phyloP scores from a whole-genome alignment of 371 early-diverging fungal genomes.

The Spraguea lophii region DNA sequence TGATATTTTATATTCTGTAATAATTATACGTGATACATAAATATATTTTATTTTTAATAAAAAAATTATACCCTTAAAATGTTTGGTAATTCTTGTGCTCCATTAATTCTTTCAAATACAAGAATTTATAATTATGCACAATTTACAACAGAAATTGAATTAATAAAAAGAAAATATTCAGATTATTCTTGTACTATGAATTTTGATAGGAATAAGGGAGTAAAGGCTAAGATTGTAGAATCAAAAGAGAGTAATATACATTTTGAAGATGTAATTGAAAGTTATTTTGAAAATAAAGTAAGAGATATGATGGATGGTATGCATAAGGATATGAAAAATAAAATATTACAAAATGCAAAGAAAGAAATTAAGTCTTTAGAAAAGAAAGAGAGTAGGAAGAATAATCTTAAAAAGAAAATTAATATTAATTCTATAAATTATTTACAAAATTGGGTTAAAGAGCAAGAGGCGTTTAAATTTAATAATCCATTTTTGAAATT shows the following conservation, averaged over 20 bases:
- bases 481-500: conserved; percentile 21
- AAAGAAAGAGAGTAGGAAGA: conserved; percentile 12
- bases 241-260: not conserved
- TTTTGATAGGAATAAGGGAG: not conserved
- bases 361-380: conserved; percentile 8
- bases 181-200: too few relatives aligned
- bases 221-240: conserved; percentile 3
- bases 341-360: too few relatives aligned
- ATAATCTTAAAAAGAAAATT: not conserved
- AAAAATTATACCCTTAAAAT: too few relatives aligned
- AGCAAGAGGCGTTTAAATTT: conserved; percentile 12
- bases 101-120: too few relatives aligned
- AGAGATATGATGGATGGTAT: too few relatives aligned
- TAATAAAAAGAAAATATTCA: conserved; percentile 19
- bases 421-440: not conserved
- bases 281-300: conserved; percentile 27
- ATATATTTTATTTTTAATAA: too few relatives aligned
- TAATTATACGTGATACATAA: too few relatives aligned
- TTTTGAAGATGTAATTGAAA: conserved; percentile 4
- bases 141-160: conserved; percentile 11
- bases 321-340: too few relatives aligned
- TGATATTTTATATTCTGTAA: too few relatives aligned
- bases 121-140: conserved; percentile 29
- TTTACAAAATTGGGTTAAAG: conserved; percentile 13
- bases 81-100: too few relatives aligned